Evolutionary conservation across 306 rosid genomes (phyloP), one percentile per base, ranked within the genome.

Genomic region (Prunus padus): DNA sequence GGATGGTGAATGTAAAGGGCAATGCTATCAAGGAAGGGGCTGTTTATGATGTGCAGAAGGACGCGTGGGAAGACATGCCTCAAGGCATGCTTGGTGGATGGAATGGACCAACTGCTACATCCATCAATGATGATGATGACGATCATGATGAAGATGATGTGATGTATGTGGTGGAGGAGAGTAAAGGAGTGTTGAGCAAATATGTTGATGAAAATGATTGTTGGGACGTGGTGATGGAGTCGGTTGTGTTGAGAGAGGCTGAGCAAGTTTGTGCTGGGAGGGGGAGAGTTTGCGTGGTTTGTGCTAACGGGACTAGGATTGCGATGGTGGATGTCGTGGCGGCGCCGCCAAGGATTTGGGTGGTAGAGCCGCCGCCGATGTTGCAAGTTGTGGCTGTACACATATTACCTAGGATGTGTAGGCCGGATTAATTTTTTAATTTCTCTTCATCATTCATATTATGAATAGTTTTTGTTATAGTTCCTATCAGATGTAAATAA

Each of bases 1-100:
- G 65, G 40, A 60, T 60, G 65, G 65, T 60, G 40, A 60, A 26
- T 60, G 65, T 60, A 40, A 60, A 57, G 63, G 63, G 30, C 63
- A 57, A 22, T 10, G 63, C 63, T 8, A 9, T 23, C 9, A 57
- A 60, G 5, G 65, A 60, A 60, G 65, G 65, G 3, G 65, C 40
- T 60, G 65, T 60, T 60, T 60, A 60, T 26, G 40, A 60, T 15
- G 65, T 60, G 8, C 40, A 60, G 13, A 25, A 5, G 16, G 65
- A 60, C 65, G 26, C 40, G 2, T 60, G 65, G 65, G 10, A 26
- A 14, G 65, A 60, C 65, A 60, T 60, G 65, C 65, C 65, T 60
- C 40, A 13, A 25, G 65, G 65, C 37, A 60, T 60, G 65, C 12
- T 60, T 26, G 18, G 37, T 13, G 65, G 65, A 15, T 60, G 65